Evolutionary conservation across 768 basidiomycete genomes (phyloP).

Genomic region (Amanita rubescens): DNA sequence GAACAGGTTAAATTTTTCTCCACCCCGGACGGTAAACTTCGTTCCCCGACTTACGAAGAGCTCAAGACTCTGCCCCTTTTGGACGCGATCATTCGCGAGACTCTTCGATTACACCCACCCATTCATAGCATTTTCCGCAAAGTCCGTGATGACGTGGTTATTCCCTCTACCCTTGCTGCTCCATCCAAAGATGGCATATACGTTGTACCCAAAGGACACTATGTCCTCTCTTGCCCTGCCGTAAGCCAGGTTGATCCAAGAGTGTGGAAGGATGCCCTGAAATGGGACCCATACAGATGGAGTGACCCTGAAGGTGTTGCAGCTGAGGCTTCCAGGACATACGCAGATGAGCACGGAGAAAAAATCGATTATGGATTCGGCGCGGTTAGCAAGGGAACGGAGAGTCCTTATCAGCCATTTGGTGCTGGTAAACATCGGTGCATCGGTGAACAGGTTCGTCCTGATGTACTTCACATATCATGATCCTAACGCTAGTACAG

Average conservation of each 20-base stretch:
- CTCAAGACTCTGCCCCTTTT: slow-evolving; percentile 76
- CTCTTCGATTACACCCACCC: slow-evolving; percentile 87
- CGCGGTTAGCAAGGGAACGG: slow-evolving; percentile 91
- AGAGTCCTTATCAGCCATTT: slow-evolving; percentile 95
- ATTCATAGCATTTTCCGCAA: slow-evolving; percentile 95
- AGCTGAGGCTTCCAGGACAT: slow-evolving; percentile 66
- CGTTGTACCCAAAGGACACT: slow-evolving; percentile 86
- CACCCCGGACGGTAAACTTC: slow-evolving; percentile 72
- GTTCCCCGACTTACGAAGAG: slow-evolving; percentile 80
- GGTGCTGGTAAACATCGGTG: slow-evolving; percentile 95
- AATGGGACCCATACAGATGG: slow-evolving; percentile 85
- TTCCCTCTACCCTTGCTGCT: slow-evolving; percentile 75
- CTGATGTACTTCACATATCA: neutral
- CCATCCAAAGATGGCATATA: slow-evolving; percentile 70
- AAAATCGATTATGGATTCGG: slow-evolving; percentile 97
- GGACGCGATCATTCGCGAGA: slow-evolving; percentile 89
- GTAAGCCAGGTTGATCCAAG: slow-evolving; percentile 81
- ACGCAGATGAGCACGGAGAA: slow-evolving; percentile 70
- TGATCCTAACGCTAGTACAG: slow-evolving; percentile 24
- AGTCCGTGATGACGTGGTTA: slow-evolving; percentile 76
- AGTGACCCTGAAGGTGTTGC: slow-evolving; percentile 77
- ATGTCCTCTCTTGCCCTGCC: slow-evolving; percentile 81
- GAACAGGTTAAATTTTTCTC: slow-evolving; percentile 85
- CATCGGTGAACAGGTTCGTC: slow-evolving; percentile 77
- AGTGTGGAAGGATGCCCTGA: slow-evolving; percentile 66